Evolutionary conservation across 208 protist species (phyloP).

Genomic region (Trypanosoma lewisi): DNA sequence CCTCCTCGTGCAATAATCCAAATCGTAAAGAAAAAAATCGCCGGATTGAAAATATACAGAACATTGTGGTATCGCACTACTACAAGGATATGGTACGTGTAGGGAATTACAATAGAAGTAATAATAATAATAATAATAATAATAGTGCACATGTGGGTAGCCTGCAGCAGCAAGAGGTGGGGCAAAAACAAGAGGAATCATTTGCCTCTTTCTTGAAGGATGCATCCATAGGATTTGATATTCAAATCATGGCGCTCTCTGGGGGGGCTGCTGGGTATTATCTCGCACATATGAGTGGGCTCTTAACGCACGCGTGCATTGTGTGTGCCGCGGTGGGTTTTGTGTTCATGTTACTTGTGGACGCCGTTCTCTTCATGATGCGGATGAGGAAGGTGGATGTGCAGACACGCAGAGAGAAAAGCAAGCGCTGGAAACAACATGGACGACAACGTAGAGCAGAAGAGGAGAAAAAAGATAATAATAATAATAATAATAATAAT

Average conservation of each 20-base stretch:
- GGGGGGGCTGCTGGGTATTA: slow-evolving; percentile 73
- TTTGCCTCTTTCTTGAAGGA: slow-evolving; percentile 57
- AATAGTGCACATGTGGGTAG: too few species aligned
- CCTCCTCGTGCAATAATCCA: slow-evolving; percentile 36
- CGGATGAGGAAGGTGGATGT: slow-evolving; percentile 55
- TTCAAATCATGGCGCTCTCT: slow-evolving; percentile 69
- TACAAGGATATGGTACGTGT: slow-evolving; percentile 29
- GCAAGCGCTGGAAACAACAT: slow-evolving; percentile 1
- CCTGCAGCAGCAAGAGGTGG: slow-evolving; percentile 9
- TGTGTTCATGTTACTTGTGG: slow-evolving; percentile 70
- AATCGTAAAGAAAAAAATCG: slow-evolving; percentile 57
- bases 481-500: slow-evolving; percentile 7
- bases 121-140: slow-evolving; percentile 5
- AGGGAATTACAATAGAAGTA: background rate
- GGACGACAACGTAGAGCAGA: background rate
- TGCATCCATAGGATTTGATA: slow-evolving; percentile 70
- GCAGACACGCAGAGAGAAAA: slow-evolving; percentile 32
- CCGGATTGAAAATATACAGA: slow-evolving; percentile 64
- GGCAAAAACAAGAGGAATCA: slow-evolving; percentile 20
- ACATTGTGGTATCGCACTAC: slow-evolving; percentile 41
- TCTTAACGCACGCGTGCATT: slow-evolving; percentile 44
- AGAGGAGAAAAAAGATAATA: background rate
- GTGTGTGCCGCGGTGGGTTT: slow-evolving; percentile 58
- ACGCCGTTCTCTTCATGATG: slow-evolving; percentile 65
- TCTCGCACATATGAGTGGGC: slow-evolving; percentile 51